phyloP scores from a whole-genome alignment of 129 eudicot genomes.

The Centrapalus pauciflorus region DNA sequence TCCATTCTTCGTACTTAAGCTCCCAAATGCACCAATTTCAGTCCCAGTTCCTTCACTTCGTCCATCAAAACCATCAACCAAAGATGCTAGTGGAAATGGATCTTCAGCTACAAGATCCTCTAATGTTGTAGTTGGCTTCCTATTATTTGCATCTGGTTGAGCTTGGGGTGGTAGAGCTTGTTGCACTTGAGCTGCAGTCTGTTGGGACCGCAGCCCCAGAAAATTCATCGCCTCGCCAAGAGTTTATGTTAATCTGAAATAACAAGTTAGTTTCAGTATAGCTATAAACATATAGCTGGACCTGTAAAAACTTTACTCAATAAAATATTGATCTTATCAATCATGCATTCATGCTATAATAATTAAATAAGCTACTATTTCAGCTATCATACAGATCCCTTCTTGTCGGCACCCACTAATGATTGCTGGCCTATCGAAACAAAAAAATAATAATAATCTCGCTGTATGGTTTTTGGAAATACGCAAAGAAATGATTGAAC shows the following conservation, averaged over 20 bases:
- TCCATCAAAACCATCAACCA: constrained; percentile 27
- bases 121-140: constrained; percentile 43
- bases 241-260: constrained; percentile 24
- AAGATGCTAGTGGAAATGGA: constrained; percentile 28
- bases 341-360: too few species aligned
- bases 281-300: background rate
- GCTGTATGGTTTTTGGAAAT: background rate
- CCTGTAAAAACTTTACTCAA: background rate
- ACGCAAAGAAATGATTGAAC: background rate
- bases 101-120: constrained; percentile 72
- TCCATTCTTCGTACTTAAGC: constrained; percentile 21
- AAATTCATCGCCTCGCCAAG: constrained; percentile 66
- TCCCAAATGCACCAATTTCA: constrained; percentile 33
- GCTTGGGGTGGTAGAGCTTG: constrained; percentile 27
- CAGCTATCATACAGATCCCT: constrained; percentile 1
- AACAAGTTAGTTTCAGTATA: constrained; percentile 4
- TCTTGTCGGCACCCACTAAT: background rate
- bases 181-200: constrained; percentile 46
- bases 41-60: constrained; percentile 28
- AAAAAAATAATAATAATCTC: background rate
- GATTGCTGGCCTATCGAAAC: background rate
- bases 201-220: constrained; percentile 73
- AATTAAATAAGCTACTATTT: background rate
- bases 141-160: constrained; percentile 23
- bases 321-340: constrained; percentile 7